Evolutionary conservation across 2,329 filamentous ascomycete species (phyloP).

Genomic region (Zymoseptoria passerinii): DNA sequence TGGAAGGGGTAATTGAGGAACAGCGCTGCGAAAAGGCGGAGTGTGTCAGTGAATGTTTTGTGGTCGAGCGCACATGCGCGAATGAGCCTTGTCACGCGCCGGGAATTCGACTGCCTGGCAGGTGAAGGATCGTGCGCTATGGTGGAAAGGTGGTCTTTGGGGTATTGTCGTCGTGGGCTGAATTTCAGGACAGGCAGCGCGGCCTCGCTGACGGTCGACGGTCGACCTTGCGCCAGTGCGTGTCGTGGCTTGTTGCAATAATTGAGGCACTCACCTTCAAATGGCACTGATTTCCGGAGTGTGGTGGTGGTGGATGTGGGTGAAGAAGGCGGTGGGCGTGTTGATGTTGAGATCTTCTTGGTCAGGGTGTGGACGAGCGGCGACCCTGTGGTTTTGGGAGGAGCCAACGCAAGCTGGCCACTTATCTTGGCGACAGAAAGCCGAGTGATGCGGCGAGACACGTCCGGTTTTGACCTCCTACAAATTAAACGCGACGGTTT

Average conservation of each 20-base stretch:
- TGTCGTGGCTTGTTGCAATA: neutral
- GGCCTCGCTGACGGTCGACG: neutral
- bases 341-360: neutral
- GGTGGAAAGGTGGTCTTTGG: neutral
- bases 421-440: neutral
- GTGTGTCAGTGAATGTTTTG: neutral
- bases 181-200: neutral
- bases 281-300: neutral
- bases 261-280: neutral
- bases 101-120: neutral
- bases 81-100: neutral
- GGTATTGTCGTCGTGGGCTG: neutral
- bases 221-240: neutral
- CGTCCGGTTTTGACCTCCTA: neutral
- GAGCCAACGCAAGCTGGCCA: neutral
- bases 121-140: neutral
- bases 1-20: slow-evolving; percentile 5
- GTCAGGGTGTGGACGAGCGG: neutral
- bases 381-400: neutral
- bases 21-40: slow-evolving; percentile 5
- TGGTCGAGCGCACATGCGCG: neutral
- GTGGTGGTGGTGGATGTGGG: neutral
- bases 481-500: neutral
- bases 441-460: neutral
- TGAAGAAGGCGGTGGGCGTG: neutral